phyloP scores from a whole-genome alignment of 495 filamentous ascomycete genomes.

The Tuber magnatum region DNA sequence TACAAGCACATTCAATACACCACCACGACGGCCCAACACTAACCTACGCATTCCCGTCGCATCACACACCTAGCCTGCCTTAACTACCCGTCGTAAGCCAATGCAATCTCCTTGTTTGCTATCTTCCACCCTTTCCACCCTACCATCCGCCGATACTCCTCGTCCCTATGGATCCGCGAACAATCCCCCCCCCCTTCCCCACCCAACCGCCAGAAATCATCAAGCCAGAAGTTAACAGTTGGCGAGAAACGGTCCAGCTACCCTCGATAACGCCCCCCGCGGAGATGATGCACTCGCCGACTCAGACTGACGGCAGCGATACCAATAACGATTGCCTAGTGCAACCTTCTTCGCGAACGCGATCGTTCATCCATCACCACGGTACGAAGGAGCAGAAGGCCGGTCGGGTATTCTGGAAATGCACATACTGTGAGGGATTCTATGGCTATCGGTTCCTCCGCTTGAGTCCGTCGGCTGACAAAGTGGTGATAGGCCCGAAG shows the following conservation, averaged over 20 bases:
- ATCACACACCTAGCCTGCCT: background rate
- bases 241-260: background rate
- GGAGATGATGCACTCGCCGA: constrained; percentile 1
- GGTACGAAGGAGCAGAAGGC: background rate
- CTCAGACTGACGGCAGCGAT: background rate
- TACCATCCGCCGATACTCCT: background rate
- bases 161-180: background rate
- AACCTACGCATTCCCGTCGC: background rate
- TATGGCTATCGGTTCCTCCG: background rate
- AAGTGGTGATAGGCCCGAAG: background rate
- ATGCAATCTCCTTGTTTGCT: background rate
- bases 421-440: constrained; percentile 1
- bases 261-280: background rate
- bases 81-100: background rate
- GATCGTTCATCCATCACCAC: background rate
- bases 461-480: background rate
- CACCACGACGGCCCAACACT: background rate
- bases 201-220: background rate
- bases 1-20: background rate
- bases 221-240: background rate
- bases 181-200: background rate
- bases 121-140: background rate
- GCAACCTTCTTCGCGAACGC: background rate
- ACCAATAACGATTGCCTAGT: background rate
- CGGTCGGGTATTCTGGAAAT: background rate